Evolutionary conservation across 176 grass and related monocot species (phyloP), one percentile per base, ranked within the genome.

Genomic region (Bonia amplexicaulis): DNA sequence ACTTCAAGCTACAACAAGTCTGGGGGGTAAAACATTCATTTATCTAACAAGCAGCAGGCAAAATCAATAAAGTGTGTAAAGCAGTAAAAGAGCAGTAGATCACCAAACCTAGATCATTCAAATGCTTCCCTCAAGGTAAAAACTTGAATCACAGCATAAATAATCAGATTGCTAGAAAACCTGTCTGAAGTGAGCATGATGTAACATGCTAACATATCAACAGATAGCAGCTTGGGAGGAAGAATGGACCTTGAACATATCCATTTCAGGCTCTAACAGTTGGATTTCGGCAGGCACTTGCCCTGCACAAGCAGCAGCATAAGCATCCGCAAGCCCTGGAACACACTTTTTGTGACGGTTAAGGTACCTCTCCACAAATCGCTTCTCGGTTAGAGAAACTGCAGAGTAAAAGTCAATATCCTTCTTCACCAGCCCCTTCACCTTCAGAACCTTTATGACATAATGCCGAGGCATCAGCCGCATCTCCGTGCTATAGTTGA

Each of bases 391-490:
- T 1, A 0, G 0, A 71, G 0, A 1, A 45, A 29, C n/a, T 0
- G 1, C 35, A 58, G 0, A 6, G 6, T 46, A 82, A 16, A 72
- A 82, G 53, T 25, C 15, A 29, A 33, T 3, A 7, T 47, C 7
- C 33, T 72, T 27, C 39, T 47, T 52, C 61, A 68, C 7, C 46
- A 91, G 71, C 16, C 81, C 87, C 70, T 87, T 87, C 0, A 19
- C 69, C 80, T 85, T 80, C 16, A 91, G 71, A 85, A 80, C 73
- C 19, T 89, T 66, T 41, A 86, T 40, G 20, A 82, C 73, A 69
- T 69, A 82, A 83, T 80, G 22, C 6, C 92, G 60, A 65, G 92
- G 87, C 68, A 92, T 76, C 11, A 88, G 7, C 42, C 87, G 69
- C 68, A 16, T 86, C 51, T 76, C 16, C 58, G 92, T 12, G 64